Conservation (phyloP, 2,329 filamentous ascomycete species). For the Trichoderma sp. region DNA sequence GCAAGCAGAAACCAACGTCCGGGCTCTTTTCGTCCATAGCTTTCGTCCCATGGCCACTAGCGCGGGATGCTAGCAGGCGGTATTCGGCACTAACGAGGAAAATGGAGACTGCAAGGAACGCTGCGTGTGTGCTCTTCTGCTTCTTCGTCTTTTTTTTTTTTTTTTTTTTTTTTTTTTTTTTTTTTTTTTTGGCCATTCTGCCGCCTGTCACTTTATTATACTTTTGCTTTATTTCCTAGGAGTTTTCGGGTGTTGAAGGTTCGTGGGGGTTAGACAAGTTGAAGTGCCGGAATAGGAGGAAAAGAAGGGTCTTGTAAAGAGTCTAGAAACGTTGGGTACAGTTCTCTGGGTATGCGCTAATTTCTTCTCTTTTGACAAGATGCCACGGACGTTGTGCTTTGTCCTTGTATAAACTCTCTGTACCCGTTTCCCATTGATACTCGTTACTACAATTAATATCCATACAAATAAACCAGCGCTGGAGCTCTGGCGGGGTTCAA, state of each 20-base stretch:
- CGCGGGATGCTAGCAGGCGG: background rate
- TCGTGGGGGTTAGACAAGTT: background rate
- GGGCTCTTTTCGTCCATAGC: background rate
- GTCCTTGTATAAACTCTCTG: background rate
- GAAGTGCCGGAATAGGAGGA: background rate
- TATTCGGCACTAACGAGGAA: constrained; percentile 1
- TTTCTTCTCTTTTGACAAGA: background rate
- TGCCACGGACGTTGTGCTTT: background rate
- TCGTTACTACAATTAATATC: background rate
- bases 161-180: too few relatives aligned
- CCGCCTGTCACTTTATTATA: background rate
- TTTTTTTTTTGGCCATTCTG: background rate
- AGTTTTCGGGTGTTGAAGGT: background rate
- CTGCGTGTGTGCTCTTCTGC: background rate
- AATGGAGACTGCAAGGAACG: background rate
- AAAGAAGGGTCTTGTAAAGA: background rate
- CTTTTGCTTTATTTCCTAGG: background rate
- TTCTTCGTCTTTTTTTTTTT: too few relatives aligned
- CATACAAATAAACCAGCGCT: background rate
- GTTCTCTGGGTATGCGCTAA: background rate
- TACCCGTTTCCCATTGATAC: background rate
- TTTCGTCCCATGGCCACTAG: background rate
- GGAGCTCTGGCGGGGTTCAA: constrained; percentile 10
- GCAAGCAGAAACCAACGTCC: background rate
- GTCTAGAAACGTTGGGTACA: background rate